Percentiles rank a stretch among this genome's conserved stretches.
Conservation (phyloP, 805 yeast genomes). For the Grigorovia transvaalensis region DNA sequence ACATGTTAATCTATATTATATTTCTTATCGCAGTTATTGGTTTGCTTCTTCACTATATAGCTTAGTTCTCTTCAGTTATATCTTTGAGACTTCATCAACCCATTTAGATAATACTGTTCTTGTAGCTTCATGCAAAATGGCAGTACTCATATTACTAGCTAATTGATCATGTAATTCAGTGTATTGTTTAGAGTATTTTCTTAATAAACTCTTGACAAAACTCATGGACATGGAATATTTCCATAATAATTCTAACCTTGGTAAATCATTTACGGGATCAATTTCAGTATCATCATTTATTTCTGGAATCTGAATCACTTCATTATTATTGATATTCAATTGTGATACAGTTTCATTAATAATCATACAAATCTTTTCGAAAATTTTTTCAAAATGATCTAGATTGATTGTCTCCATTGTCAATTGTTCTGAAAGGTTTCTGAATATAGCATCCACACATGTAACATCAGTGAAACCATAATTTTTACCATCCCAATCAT, state of each 20-base stretch:
- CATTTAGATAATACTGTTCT: conserved; percentile 22
- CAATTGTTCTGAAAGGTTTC: conserved; percentile 25
- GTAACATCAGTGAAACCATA: conserved; percentile 36
- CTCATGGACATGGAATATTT: conserved; percentile 32
- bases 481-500: conserved; percentile 17
- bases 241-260: conserved; percentile 32
- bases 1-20: too few relatives aligned
- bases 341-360: conserved; percentile 13
- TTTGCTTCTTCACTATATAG: background rate
- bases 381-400: conserved; percentile 23
- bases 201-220: conserved; percentile 31
- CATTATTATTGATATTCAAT: conserved; percentile 11
- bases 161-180: conserved; percentile 23
- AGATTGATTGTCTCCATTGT: conserved; percentile 19
- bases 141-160: conserved; percentile 26
- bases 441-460: conserved; percentile 35
- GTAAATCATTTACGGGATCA: conserved; percentile 19
- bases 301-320: conserved; percentile 11
- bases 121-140: conserved; percentile 27
- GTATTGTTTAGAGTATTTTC: conserved; percentile 39
- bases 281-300: conserved; percentile 18
- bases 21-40: too few relatives aligned
- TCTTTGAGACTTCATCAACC: conserved; percentile 26
- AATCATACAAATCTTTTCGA: conserved; percentile 18
- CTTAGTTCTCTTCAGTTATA: background rate